phyloP scores from a whole-genome alignment of 2,329 filamentous ascomycete species.

The Aspergillus neotritici region DNA sequence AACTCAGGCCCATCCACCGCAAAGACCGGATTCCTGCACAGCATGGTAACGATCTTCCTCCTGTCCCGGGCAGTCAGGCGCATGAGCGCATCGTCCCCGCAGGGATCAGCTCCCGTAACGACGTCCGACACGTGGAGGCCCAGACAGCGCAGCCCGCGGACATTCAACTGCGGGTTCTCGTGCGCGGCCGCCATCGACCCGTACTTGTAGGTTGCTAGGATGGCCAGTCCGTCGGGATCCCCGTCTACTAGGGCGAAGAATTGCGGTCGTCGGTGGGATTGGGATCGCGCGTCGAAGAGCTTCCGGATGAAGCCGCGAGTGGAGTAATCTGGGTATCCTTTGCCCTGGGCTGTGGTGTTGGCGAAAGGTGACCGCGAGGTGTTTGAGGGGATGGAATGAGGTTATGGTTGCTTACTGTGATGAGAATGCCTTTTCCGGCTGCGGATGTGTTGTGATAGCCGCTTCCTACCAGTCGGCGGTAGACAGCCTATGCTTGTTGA shows the following conservation, averaged over 20 bases:
- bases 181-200: slow-evolving; percentile 53
- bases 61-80: slow-evolving; percentile 50
- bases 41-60: slow-evolving; percentile 50
- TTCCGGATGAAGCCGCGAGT: slow-evolving; percentile 51
- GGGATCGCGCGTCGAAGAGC: slow-evolving; percentile 32
- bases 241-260: slow-evolving; percentile 54
- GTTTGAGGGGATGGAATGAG: neutral
- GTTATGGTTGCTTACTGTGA: slow-evolving; percentile 47
- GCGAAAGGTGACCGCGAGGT: no score
- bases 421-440: slow-evolving; percentile 46
- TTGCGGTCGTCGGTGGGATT: slow-evolving; percentile 25
- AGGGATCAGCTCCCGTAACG: slow-evolving; percentile 21
- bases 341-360: slow-evolving; percentile 42
- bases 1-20: slow-evolving; percentile 40
- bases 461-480: slow-evolving; percentile 50
- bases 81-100: slow-evolving; percentile 33
- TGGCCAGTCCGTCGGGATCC: slow-evolving; percentile 59
- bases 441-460: slow-evolving; percentile 40
- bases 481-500: slow-evolving; percentile 47
- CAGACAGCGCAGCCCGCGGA: slow-evolving; percentile 51
- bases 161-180: slow-evolving; percentile 44
- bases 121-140: slow-evolving; percentile 47
- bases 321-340: slow-evolving; percentile 59
- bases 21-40: slow-evolving; percentile 42
- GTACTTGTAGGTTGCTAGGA: slow-evolving; percentile 59